A percentile compares a stretch with the other conserved stretches of the same genome.
phyloP scores from a whole-genome alignment of 2,329 filamentous ascomycete species.

The Mycosphaerella arachidis region DNA sequence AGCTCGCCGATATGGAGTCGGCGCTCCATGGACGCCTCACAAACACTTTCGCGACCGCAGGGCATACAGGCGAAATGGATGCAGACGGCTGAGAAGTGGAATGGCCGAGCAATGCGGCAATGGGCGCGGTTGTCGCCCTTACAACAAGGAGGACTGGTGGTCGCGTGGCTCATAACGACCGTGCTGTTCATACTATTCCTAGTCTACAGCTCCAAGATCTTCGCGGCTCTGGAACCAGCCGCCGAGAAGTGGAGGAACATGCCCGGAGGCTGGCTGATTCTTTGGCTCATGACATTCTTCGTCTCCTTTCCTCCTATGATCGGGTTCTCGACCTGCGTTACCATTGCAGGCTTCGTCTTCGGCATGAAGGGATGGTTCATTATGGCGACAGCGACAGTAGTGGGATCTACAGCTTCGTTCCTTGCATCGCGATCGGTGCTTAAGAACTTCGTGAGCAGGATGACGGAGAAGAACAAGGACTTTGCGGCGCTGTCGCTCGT shows the following conservation, averaged over 20 bases:
- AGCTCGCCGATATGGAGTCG: slow-evolving; percentile 18
- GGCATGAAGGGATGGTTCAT: slow-evolving; percentile 80
- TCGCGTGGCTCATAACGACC: slow-evolving; percentile 48
- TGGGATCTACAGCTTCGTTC: slow-evolving; percentile 75
- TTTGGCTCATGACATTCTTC: slow-evolving; percentile 69
- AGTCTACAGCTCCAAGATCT: slow-evolving; percentile 74
- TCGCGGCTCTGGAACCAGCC: slow-evolving; percentile 66
- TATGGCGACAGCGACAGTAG: slow-evolving; percentile 70
- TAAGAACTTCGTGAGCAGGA: slow-evolving; percentile 69
- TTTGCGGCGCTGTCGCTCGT: slow-evolving; percentile 87
- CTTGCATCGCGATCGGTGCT: slow-evolving; percentile 74
- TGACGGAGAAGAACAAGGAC: slow-evolving; percentile 77
- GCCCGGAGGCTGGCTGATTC: slow-evolving; percentile 65
- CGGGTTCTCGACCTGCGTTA: slow-evolving; percentile 75
- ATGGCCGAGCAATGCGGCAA: slow-evolving; percentile 44
- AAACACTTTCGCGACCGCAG: slow-evolving; percentile 22
- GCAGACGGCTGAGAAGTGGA: slow-evolving; percentile 42
- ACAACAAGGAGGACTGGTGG: slow-evolving; percentile 58
- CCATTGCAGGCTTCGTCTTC: slow-evolving; percentile 66
- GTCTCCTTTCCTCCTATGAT: slow-evolving; percentile 84
- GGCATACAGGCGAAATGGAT: slow-evolving; percentile 40
- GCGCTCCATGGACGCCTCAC: slow-evolving; percentile 11
- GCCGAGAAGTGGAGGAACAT: slow-evolving; percentile 74
- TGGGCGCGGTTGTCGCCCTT: slow-evolving; percentile 55
- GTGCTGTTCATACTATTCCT: slow-evolving; percentile 64